Base-by-base conservation (phyloP, 2,329 filamentous ascomycete genomes). In the Myriosclerotinia duriaeana region DNA sequence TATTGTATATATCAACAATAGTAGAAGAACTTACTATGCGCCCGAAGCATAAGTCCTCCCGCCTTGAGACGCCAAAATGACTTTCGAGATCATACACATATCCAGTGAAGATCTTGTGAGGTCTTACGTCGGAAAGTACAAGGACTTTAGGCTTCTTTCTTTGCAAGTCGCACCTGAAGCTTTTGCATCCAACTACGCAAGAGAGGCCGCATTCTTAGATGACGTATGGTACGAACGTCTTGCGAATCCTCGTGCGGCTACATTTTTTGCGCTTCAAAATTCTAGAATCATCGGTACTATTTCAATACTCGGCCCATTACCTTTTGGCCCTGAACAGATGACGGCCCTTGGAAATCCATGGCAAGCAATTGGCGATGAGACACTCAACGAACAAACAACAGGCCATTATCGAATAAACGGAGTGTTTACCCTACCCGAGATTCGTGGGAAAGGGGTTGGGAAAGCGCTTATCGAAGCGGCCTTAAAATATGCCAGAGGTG, bases 151-250 rank as follows among this genome's bases (percentile, higher is more conserved):
- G 62, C 71, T 74, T 15, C 55, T 72, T 14, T 66, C 71, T 1
- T 67, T 74, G 20, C 69, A 72, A 56, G 67, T 68, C 2, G 68
- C 69, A n/a, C 74, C 74, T 5, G 68, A 73, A 75, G 75, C 76
- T 26, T 80, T 80, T 67, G 76, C 76, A 5, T 80, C 79, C 26
- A 80, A 74, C 4, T 77, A 78, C 65, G 74, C 71, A 38, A 73
- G 77, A 64, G 79, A 80, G 68, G 54, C 71, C 36, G 75, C 66
- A 12, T 79, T 79, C 65, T 71, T 71, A 44, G 75, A 79, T 42
- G 71, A 76, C 55, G 69, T 74, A 56, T 80, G 79, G 78, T 74
- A 76, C 56, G 67, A 69, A 64, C 77, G 78, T 64, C 73, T 80
- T 61, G 71, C 71, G 63, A 78, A 78, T 68, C 78, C 78, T 36